Base-by-base conservation (phyloP, 192 early-diverging fungal genomes). In the Entomortierella parvispora region DNA sequence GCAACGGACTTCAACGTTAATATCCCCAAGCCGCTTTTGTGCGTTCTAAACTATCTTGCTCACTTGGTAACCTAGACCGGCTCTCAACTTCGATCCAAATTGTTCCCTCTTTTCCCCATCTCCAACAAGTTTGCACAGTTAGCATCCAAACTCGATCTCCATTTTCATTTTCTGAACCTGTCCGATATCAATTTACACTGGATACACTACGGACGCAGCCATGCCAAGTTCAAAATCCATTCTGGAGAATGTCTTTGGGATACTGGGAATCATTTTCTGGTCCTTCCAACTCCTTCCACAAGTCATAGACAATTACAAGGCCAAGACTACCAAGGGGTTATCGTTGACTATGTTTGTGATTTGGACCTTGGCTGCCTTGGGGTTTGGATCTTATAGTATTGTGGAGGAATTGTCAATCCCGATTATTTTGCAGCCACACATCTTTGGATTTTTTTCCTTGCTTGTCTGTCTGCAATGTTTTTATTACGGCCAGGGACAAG, bases 271-370 rank as follows among this genome's bases (percentile, higher is more conserved):
- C 46, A 64, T 85, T 2, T 81, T 85, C 58, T 85, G 84, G 84
- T 83, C 82, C 0, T 83, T 85, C 64, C 84, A 85, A 54, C 40
- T 85, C 11, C 70, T 79, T 7, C 84, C 84, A 0, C 84, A 85
- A 71, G 76, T 69, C 62, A 71, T 53, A 17, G 90, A 82, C 48
- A 87, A 68, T 46, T 83, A 81, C 40, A 52, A 47, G 31, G 43
- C 62, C 22, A 79, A 80, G 48, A 61, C 75, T 3, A 80, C 84
- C 8, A 57, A 66, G 6, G 84, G 84, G 3, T 62, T 85, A 1
- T 83, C 84, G 3, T 33, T 59, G 1, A 62, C 40, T 25, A 80
- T 83, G 69, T 79, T 85, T 49, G 22, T 80, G 4, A 48, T 85
- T 28, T 85, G 81, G 82, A 63, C 75, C 0, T 37, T 85, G 25